These are phyloP conservation scores for Pichia thaimueangensis DNA, from an alignment of 805 yeast genomes.

Conservation along the genomic window DNA sequence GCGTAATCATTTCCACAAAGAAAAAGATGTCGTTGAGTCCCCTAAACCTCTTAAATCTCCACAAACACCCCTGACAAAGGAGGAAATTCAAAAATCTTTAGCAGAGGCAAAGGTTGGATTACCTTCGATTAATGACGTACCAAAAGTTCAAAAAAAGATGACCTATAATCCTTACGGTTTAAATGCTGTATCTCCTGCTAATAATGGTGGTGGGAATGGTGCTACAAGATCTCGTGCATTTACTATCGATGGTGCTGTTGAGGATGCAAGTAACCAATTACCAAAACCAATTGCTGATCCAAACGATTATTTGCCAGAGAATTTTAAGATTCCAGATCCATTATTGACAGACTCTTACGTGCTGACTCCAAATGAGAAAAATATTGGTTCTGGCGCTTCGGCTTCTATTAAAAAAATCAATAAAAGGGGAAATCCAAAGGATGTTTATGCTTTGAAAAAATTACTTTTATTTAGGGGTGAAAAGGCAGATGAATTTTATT, in stretches of 20 bases:
- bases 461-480: conserved; percentile 59
- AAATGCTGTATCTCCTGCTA: conserved; percentile 5
- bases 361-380: conserved; percentile 38
- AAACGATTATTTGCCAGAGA: conserved; percentile 55
- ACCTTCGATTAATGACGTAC: conserved; percentile 25
- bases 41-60: neutral
- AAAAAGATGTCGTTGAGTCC: neutral
- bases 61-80: conserved; percentile 5
- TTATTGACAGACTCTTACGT: conserved; percentile 54
- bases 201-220: conserved; percentile 27
- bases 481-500: conserved; percentile 64
- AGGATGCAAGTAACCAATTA: conserved; percentile 41
- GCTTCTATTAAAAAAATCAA: conserved; percentile 56
- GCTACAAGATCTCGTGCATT: conserved; percentile 21
- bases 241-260: conserved; percentile 16
- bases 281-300: conserved; percentile 69
- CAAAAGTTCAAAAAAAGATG: conserved; percentile 32
- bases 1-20: neutral
- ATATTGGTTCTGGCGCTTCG: conserved; percentile 71
- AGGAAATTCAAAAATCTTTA: conserved; percentile 8
- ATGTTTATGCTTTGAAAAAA: conserved; percentile 65
- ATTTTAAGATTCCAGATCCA: conserved; percentile 44
- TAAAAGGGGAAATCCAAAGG: conserved; percentile 21
- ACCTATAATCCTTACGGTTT: conserved; percentile 62
- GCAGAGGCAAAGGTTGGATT: conserved; percentile 19